phyloP scores from a whole-genome alignment of 2,329 filamentous ascomycete species.

The Colletotrichum tropicicola region DNA sequence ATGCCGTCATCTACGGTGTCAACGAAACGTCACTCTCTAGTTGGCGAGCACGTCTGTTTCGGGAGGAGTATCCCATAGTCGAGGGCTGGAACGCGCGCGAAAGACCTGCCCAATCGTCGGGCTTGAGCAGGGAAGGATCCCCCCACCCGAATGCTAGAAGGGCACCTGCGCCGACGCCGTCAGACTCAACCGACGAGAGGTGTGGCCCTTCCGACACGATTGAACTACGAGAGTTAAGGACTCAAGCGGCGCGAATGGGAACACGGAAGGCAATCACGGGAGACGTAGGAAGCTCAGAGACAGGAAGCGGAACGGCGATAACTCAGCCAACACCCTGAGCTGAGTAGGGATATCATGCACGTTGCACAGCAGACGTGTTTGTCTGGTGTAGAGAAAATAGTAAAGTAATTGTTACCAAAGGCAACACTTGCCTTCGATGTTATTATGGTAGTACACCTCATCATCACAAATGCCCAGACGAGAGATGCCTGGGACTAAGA shows the following conservation, averaged over 20 bases:
- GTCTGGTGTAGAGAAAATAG: too few species aligned
- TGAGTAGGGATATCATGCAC: too few species aligned
- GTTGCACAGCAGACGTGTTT: too few species aligned
- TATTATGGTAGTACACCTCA: too few species aligned
- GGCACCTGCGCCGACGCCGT: not conserved
- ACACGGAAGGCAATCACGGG: too few species aligned
- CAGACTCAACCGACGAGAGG: not conserved
- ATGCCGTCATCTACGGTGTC: constrained; percentile 49
- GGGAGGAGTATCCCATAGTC: not conserved
- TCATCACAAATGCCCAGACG: too few species aligned
- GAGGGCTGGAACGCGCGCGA: not conserved
- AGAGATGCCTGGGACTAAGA: too few species aligned
- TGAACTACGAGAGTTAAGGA: constrained; percentile 3
- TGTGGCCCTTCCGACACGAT: not conserved
- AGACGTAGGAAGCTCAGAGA: too few species aligned
- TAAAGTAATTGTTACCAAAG: too few species aligned
- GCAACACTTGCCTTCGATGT: too few species aligned
- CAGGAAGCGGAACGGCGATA: too few species aligned
- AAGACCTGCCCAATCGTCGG: not conserved
- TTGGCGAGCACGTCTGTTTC: constrained; percentile 8
- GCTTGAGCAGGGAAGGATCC: not conserved
- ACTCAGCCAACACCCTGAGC: too few species aligned
- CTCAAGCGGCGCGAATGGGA: not conserved
- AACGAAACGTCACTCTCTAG: constrained; percentile 21
- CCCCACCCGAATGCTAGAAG: not conserved